These are phyloP conservation scores for Xenoacremonium recifei DNA, from an alignment of 2,329 filamentous ascomycete species.

Conservation along the genomic window DNA sequence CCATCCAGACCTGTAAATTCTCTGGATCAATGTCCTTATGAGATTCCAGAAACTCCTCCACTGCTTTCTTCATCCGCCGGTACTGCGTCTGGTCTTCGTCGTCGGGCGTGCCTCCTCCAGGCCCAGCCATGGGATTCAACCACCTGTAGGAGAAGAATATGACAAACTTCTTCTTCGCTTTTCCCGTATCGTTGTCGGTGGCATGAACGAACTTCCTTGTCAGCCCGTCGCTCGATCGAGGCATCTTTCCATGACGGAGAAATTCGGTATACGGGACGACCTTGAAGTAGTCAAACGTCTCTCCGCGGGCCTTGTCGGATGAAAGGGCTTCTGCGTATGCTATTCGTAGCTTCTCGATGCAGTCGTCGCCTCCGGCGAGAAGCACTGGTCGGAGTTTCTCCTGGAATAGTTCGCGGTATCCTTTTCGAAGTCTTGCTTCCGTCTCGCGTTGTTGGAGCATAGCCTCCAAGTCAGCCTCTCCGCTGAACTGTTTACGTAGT, in stretches of 20 bases:
- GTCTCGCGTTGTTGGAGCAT: conserved; percentile 4
- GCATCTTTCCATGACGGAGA: conserved; percentile 19
- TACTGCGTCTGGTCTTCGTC: conserved; percentile 31
- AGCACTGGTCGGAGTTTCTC: conserved; percentile 34
- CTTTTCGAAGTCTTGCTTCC: conserved; percentile 31
- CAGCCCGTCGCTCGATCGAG: conserved; percentile 22
- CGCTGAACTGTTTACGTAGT: conserved; percentile 8
- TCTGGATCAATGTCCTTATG: conserved; percentile 21
- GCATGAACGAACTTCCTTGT: conserved; percentile 8
- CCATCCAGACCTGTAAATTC: conserved; percentile 28
- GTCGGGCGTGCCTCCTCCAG: conserved; percentile 23
- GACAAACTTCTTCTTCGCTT: conserved; percentile 20
- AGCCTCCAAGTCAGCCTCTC: conserved; percentile 5
- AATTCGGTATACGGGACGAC: conserved; percentile 30
- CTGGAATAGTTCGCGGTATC: conserved; percentile 36
- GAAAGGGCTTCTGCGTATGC: conserved; percentile 22
- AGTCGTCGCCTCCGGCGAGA: conserved; percentile 13
- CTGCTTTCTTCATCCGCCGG: conserved; percentile 27
- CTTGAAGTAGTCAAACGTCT: conserved; percentile 27
- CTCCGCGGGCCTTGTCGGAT: conserved; percentile 18
- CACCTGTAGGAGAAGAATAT: conserved; percentile 37
- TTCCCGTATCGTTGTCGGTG: too few species aligned
- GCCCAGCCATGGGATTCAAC: conserved; percentile 20
- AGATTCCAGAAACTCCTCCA: conserved; percentile 25
- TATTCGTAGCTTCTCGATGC: conserved; percentile 17